These are phyloP conservation scores for Pseudopyricularia javanii DNA, from an alignment of 2,329 filamentous ascomycete species.

Conservation along the genomic window DNA sequence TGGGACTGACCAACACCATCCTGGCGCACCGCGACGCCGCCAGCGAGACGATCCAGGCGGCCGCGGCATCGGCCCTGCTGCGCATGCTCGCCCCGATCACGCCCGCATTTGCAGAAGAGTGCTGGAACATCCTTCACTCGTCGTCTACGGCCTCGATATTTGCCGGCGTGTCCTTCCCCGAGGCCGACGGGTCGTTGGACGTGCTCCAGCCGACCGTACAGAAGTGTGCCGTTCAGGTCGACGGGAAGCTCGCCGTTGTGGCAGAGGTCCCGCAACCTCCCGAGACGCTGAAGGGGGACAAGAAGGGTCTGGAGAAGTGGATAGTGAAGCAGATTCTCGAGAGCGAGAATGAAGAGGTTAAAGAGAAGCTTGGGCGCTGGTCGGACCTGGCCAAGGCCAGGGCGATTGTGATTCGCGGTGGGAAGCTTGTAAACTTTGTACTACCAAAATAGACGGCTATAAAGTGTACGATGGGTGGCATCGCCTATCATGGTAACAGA, in stretches of 20 bases:
- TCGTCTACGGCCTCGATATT: slow-evolving; percentile 3
- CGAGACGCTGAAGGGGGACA: slow-evolving; percentile 24
- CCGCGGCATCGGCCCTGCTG: slow-evolving; percentile 44
- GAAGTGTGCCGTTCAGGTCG: slow-evolving; percentile 60
- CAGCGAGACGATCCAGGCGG: slow-evolving; percentile 29
- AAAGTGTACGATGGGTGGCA: not conserved
- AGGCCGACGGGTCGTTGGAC: slow-evolving; percentile 30
- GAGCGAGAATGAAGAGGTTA: slow-evolving; percentile 40
- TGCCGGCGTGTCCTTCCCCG: slow-evolving; percentile 42
- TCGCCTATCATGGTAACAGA: too few relatives aligned
- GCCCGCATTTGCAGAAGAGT: slow-evolving; percentile 71
- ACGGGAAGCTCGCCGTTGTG: slow-evolving; percentile 63
- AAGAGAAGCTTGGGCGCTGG: slow-evolving; percentile 35
- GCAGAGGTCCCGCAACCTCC: slow-evolving; percentile 48
- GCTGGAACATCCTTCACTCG: slow-evolving; percentile 51
- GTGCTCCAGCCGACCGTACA: slow-evolving; percentile 36
- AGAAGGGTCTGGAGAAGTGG: slow-evolving; percentile 41
- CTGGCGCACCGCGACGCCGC: slow-evolving; percentile 27
- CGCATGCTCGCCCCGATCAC: slow-evolving; percentile 68
- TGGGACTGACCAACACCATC: slow-evolving; percentile 64
- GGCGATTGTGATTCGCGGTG: slow-evolving; percentile 53
- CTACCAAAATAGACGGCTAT: not conserved
- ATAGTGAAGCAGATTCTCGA: slow-evolving; percentile 48
- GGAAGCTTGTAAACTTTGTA: slow-evolving; percentile 66
- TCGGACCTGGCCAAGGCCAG: slow-evolving; percentile 48